Base-by-base conservation (phyloP, 768 basidiomycete species). In the Podaxis sp. region DNA sequence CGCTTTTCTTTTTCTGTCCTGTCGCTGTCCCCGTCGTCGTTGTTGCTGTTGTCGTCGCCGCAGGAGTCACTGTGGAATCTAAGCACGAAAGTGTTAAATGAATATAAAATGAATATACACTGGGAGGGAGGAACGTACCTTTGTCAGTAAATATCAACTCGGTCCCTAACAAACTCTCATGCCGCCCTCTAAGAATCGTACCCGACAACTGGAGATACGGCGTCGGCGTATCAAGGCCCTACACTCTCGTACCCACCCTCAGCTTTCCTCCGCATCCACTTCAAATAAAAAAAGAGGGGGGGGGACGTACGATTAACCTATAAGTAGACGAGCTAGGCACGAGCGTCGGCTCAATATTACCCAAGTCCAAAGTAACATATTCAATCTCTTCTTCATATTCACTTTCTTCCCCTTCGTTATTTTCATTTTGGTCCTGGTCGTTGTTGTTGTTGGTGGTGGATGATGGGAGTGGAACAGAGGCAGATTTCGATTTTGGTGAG, bases 161-260 rank as follows among this genome's bases (percentile, higher is more conserved):
- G 0, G 89, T 88, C 1, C 91, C 91, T 2, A 93, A 73, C 3
- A 93, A 76, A 16, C 76, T 68, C 59, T 89, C 83, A 62, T 91
- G 85, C 38, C 77, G 74, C 0, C 91, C 91, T 70, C 86, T 86
- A 63, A 92, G 79, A 18, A 91, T 78, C 1, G 88, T 87, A 1
- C 90, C 90, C 4, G 87, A 86, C 0, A 93, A 77, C 64, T 93
- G 91, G 21, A 93, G 71, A 64, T 85, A 91, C 0, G 91, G 91
- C 0, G 84, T 87, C 0, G 89, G 83, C 0, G 89, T 89, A 67
- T 93, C 90, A 23, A 93, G 70, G 1, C 90, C 91, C 91, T 90
- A 64, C 14, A 25, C 47, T 27, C 27, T 59, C 27, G 13, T 16
- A 47, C 50, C 13, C 21, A 2, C 35, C 32, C 27, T 51, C 9